These are phyloP conservation scores for Penicillium capsulatum DNA, from an alignment of 2,329 filamentous ascomycete genomes.

Conservation along the genomic window DNA sequence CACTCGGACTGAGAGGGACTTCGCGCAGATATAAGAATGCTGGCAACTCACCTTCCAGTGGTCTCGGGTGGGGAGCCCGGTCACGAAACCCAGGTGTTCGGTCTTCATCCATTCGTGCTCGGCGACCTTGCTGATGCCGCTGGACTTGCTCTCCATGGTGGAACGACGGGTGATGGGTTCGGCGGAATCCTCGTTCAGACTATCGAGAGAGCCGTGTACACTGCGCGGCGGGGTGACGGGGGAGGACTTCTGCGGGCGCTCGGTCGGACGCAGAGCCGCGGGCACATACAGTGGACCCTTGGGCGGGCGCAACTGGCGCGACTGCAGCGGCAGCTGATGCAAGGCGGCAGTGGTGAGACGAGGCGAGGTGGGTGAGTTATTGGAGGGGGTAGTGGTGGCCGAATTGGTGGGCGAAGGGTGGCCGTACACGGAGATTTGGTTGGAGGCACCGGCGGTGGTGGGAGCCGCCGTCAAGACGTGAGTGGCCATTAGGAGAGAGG, in stretches of 20 bases:
- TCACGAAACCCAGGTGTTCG: constrained; percentile 52
- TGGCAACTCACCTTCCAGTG: constrained; percentile 61
- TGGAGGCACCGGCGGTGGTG: constrained; percentile 16
- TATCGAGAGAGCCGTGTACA: constrained; percentile 53
- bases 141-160: constrained; percentile 41
- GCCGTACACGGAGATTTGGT: constrained; percentile 38
- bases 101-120: constrained; percentile 52
- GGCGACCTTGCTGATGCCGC: constrained; percentile 45
- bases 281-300: constrained; percentile 61
- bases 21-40: background rate
- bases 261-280: constrained; percentile 58
- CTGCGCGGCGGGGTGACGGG: constrained; percentile 51
- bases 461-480: constrained; percentile 29
- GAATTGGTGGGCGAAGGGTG: constrained; percentile 51
- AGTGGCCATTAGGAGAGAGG: constrained; percentile 27
- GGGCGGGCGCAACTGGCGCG: constrained; percentile 55
- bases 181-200: constrained; percentile 36
- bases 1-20: too few species aligned
- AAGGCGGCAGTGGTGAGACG: constrained; percentile 38
- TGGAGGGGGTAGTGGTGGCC: constrained; percentile 47
- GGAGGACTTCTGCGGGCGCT: constrained; percentile 47
- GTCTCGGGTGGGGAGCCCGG: constrained; percentile 57
- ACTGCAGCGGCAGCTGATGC: constrained; percentile 42
- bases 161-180: constrained; percentile 37
- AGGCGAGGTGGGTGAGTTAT: constrained; percentile 53